A percentile compares a stretch with the other conserved stretches of the same genome.
Evolutionary conservation across 768 basidiomycete species (phyloP).

Genomic region (Lactifluus volemus): DNA sequence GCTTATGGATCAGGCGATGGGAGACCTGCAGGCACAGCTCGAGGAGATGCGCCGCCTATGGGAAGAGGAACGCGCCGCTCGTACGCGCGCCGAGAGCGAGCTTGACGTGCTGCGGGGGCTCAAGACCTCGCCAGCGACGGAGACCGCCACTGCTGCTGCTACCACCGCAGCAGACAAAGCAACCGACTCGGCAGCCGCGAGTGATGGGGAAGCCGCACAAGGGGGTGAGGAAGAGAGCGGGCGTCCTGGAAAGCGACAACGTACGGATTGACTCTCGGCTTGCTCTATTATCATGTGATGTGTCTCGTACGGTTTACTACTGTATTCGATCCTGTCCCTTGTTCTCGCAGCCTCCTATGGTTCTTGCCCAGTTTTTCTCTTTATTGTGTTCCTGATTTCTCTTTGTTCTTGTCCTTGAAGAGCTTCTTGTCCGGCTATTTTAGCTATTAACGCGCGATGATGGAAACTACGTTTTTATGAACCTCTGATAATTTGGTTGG

Average conservation of each 20-base stretch:
- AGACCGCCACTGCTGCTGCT: not conserved
- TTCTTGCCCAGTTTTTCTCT: not conserved
- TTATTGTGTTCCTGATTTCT: not conserved
- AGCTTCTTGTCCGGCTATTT: not conserved
- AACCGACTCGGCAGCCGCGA: not conserved
- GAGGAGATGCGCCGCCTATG: conserved; percentile 75
- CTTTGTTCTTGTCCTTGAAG: not conserved
- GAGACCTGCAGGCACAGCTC: conserved; percentile 72
- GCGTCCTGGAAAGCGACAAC: conserved; percentile 22
- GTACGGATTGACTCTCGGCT: conserved; percentile 18
- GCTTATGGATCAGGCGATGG: conserved; percentile 89
- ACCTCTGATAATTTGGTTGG: not conserved
- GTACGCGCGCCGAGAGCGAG: conserved; percentile 57
- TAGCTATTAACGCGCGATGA: not conserved
- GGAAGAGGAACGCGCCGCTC: conserved; percentile 63
- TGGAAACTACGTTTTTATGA: not conserved
- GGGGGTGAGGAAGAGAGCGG: conserved; percentile 19
- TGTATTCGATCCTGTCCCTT: not conserved
- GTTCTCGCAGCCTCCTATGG: not conserved
- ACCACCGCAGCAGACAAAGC: conserved; percentile 8
- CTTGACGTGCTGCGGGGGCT: conserved; percentile 43
- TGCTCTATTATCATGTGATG: not conserved
- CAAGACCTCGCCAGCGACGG: conserved; percentile 7
- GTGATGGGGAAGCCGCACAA: conserved; percentile 14
- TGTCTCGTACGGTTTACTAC: conserved; percentile 1